phyloP scores from a whole-genome alignment of 371 early-diverging fungal species.

The Vairimorpha apis region DNA sequence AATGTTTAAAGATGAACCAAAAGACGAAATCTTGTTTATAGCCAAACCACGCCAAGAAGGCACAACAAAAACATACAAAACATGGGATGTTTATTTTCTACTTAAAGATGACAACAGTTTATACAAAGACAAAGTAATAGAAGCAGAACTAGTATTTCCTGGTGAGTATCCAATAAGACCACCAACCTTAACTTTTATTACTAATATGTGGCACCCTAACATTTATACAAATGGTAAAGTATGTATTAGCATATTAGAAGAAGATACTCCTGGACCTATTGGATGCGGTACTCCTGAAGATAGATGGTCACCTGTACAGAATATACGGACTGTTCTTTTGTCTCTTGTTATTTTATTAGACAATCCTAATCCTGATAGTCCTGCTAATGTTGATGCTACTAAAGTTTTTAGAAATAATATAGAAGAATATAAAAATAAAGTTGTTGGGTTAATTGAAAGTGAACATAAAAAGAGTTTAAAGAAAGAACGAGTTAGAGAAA shows the following conservation, averaged over 20 bases:
- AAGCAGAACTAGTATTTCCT: constrained; percentile 64
- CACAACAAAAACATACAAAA: constrained; percentile 30
- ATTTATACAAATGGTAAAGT: constrained; percentile 85
- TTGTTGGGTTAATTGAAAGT: constrained; percentile 28
- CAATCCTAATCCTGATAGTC: constrained; percentile 94
- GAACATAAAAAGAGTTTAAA: constrained; percentile 31
- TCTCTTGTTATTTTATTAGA: constrained; percentile 80
- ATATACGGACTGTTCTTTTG: constrained; percentile 86
- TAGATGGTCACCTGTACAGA: constrained; percentile 77
- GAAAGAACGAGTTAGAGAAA: neutral
- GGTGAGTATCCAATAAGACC: constrained; percentile 71
- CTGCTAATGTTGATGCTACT: constrained; percentile 92
- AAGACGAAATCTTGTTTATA: constrained; percentile 11
- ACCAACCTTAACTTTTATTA: constrained; percentile 72
- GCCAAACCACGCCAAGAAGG: constrained; percentile 16
- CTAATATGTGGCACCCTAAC: constrained; percentile 73
- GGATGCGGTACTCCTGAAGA: constrained; percentile 67
- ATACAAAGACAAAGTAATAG: constrained; percentile 66
- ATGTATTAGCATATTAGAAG: constrained; percentile 94
- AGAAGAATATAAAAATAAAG: constrained; percentile 57
- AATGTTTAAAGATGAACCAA: constrained; percentile 25
- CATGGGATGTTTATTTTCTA: constrained; percentile 58
- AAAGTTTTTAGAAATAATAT: constrained; percentile 50
- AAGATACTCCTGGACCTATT: constrained; percentile 63
- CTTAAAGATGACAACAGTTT: constrained; percentile 65